Base-by-base conservation (phyloP, 1,284 basidiomycete genomes). In the Moniliophthora roreri region DNA sequence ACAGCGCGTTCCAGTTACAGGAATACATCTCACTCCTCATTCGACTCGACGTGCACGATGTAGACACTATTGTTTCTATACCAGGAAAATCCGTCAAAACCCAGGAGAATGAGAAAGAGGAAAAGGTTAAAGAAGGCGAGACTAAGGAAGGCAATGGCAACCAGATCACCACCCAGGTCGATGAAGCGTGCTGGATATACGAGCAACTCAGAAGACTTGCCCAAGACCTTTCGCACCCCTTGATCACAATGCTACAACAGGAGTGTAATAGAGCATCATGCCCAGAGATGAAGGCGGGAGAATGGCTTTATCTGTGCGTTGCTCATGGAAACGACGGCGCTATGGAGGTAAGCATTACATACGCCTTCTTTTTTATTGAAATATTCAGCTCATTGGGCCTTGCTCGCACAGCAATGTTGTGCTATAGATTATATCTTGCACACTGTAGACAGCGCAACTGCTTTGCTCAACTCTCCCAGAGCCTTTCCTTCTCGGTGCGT, bases 361-460 rank as follows among this genome's bases (percentile, higher is more conserved):
- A 15, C n/a, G 20, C 41, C 23, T 23, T 28, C 41, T 41, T 61
- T 54, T 56, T 58, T 53, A 53, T 51, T 55, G 32, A 21, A 40
- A 44, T 47, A 7, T 52, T 35, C 44, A 24, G 21, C 16, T 45
- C 40, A 47, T 50, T 48, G 44, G n/a, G n/a, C n/a, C 13, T 54
- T 34, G 50, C 37, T 35, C 21, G 48, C 52, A 23, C 53, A 91
- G 82, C 89, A 93, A 82, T 99, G 96, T 72, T 95, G 92, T 66
- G 96, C 95, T 1, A 96, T 98, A 53, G 95, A 98, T 75, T 98
- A 98, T 70, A 97, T 96, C 56, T 76, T 95, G 7, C 96, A 98
- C 69, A 96, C 95, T 0, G 78, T 97, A 11, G 95, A 98, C 72
- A 93, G 90, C 59, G 93, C 95, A 4, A 94, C 93, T 0, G 91